Evolutionary conservation across 1,284 basidiomycete genomes (phyloP).

Genomic region (Trametes pubescens): DNA sequence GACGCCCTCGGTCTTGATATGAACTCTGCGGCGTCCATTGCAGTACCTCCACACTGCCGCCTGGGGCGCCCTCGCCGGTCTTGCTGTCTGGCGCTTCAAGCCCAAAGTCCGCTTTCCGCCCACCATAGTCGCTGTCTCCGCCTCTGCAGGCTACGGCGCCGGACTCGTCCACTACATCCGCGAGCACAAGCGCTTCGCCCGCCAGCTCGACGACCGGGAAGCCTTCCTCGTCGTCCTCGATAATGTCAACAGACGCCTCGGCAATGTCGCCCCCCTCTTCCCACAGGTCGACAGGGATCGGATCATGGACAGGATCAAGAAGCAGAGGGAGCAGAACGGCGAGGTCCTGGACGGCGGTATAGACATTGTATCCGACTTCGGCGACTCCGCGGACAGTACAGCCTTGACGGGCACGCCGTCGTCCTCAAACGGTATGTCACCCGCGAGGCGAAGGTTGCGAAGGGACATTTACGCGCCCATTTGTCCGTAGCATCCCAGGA

Average conservation of each 20-base stretch:
- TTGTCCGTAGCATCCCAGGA: conserved; percentile 15
- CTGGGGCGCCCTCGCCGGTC: conserved; percentile 26
- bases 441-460: conserved; percentile 2
- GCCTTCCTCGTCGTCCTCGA: conserved; percentile 30
- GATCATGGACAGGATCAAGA: conserved; percentile 25
- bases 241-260: conserved; percentile 32
- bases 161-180: conserved; percentile 29
- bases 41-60: conserved; percentile 38
- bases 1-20: conserved; percentile 6
- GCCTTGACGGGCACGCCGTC: background rate
- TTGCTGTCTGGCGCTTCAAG: conserved; percentile 25
- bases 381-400: conserved; percentile 14
- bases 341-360: conserved; percentile 23
- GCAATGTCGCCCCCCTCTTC: conserved; percentile 20
- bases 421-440: background rate
- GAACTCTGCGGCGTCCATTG: no score
- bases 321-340: conserved; percentile 27
- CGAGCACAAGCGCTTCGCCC: conserved; percentile 23
- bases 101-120: conserved; percentile 27
- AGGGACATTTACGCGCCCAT: conserved; percentile 4
- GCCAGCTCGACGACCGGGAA: conserved; percentile 27
- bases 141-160: conserved; percentile 28
- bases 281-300: conserved; percentile 23
- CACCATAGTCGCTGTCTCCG: conserved; percentile 24
- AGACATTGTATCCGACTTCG: conserved; percentile 23